Evolutionary conservation across 441 rosid species (phyloP), one percentile per base, ranked within the genome.

Genomic region (Croton setiger): DNA sequence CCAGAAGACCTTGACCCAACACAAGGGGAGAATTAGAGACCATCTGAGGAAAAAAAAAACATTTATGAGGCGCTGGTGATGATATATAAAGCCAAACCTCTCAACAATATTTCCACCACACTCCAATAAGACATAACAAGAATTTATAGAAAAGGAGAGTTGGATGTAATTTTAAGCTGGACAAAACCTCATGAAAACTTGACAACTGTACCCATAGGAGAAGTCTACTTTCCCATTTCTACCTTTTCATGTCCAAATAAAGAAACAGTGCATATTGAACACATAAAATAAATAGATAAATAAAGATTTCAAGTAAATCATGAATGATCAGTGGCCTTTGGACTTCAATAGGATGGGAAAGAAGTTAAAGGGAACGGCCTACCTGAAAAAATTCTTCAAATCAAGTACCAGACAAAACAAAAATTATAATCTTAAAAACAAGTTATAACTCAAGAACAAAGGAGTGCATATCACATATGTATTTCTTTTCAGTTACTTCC

Each of bases 1-100:
- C 97, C 98, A 90, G 73, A 92, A 88, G 66, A 88, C 89, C 81
- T 74, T 85, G 49, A 76, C 79, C 97, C 98, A 94, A 83, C 89
- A 85, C 67, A 94, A 73, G 51, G 97, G 97, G 57, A 92, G 83
- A 72, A 91, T 78, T 57, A 90, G 21, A 48, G 98, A 91, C 97
- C 97, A 90, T 79, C 97, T 94, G 84, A 78, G 83, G 77, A 78
- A 79, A 64, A 68, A 74, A 71, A 60, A 60, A 44, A 48, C 17
- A 37, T 36, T 44, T 69, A 64, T 17, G n/a, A 63, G 59, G 59
- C 44, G 58, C 60, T 69, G 65, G 35, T 36, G 33, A 55, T 54
- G 72, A 67, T 35, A 18, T 64, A 18, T 64, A 58, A 21, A 47
- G 18, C 4, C 14, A 43, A 68, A 45, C 14, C 49, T 37, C 23